Percentiles rank a stretch among this genome's conserved stretches.
phyloP scores from a whole-genome alignment of 495 filamentous ascomycete genomes.

The Thermochaetoides thermophila region DNA sequence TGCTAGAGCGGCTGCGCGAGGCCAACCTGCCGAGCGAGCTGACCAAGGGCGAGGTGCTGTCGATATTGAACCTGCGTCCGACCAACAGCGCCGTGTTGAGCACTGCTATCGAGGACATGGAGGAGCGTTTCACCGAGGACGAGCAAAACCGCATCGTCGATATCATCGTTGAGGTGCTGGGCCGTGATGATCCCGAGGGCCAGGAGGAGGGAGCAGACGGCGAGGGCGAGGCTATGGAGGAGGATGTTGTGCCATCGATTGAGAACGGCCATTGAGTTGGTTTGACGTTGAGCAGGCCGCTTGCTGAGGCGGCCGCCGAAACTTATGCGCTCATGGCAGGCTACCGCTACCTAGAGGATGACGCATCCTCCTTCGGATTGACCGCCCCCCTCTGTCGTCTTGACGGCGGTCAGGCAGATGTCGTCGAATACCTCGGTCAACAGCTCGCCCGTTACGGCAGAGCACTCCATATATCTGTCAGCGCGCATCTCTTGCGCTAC shows the following conservation, averaged over 20 bases:
- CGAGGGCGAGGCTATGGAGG: conserved; percentile 9
- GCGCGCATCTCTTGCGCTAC: conserved; percentile 68
- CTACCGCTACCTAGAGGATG: conserved; percentile 15
- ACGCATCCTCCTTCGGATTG: conserved; percentile 30
- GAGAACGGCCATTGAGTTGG: conserved; percentile 18
- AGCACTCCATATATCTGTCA: conserved; percentile 85
- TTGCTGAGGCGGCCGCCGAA: too few relatives aligned
- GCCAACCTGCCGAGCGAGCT: conserved; percentile 21
- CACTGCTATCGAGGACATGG: conserved; percentile 30
- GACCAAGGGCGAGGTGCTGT: conserved; percentile 31
- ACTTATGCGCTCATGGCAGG: too few relatives aligned
- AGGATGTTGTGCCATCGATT: conserved; percentile 15
- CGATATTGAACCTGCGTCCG: conserved; percentile 31
- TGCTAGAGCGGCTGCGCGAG: conserved; percentile 24
- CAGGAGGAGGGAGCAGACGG: conserved; percentile 7
- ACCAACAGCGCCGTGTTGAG: conserved; percentile 20
- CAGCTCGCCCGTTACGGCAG: conserved; percentile 72
- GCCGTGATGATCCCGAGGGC: conserved; percentile 14
- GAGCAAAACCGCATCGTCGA: conserved; percentile 28
- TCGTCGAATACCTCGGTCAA: conserved; percentile 59
- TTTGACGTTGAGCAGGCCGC: too few relatives aligned
- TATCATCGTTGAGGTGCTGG: conserved; percentile 28
- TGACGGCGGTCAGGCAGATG: conserved; percentile 53
- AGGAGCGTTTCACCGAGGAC: conserved; percentile 27
- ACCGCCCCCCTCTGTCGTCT: conserved; percentile 38